Evolutionary conservation across 2,329 filamentous ascomycete genomes (phyloP), one percentile per base, ranked within the genome.

Genomic region (Ceratocystiopsis brevicomis): DNA sequence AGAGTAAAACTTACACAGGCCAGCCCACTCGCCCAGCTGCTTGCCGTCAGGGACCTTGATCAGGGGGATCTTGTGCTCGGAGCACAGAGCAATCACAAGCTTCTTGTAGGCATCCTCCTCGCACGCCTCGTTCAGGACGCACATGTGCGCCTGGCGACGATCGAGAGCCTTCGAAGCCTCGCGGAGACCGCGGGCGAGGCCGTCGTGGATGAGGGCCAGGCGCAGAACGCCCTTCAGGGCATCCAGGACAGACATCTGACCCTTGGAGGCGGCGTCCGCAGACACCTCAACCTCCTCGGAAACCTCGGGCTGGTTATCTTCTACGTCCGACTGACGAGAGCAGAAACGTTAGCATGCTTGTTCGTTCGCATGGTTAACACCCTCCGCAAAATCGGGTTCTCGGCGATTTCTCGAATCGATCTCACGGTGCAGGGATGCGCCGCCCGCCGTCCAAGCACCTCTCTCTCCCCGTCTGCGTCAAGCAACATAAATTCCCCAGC

Each of bases 21-120:
- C 90, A 64, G 92, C 88, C 90, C 90, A 98, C 76, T 98, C 90
- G 73, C 90, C 90, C 59, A 98, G 75, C 77, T 95, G 84, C 81
- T 98, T 98, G 68, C 90, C 90, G 67, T 98, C 90, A 56, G 87
- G 88, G 53, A 98, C 90, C 84, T 98, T 96, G 78, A 98, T 98
- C 59, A 98, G 73, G 54, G 90, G 90, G 60, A 98, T 98, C 80
- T 95, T 95, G 76, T 98, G 90, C 79, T 98, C 90, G 53, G 81
- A 84, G 83, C 90, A 98, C 49, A 98, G 82, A 51, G 90, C 90
- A 57, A 96, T 83, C 59, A 98, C 88, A 54, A 98, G 79, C 82
- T 98, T 98, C 86, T 98, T 98, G 78, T 98, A 98, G 56, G 90
- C 88, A 71, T 98, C 90, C 78, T 98, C 90, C 75, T 98, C 90